These are phyloP conservation scores for Wallacemonas sp. DNA, from an alignment of 208 protist species.

Conservation along the genomic window DNA sequence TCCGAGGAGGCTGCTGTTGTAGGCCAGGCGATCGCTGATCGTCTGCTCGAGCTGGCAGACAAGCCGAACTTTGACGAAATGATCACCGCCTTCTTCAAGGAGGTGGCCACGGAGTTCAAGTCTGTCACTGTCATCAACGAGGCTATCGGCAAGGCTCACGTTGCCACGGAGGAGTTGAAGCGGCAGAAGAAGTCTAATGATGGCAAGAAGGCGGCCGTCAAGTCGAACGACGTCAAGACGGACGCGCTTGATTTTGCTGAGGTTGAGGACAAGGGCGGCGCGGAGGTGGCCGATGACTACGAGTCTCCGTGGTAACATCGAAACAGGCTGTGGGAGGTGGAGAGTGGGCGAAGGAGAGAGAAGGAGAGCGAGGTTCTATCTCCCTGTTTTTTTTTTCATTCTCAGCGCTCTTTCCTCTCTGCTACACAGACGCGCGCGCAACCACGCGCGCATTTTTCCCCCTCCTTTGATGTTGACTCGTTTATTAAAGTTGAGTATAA, in stretches of 20 bases:
- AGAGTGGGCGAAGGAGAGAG: too few relatives aligned
- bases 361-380: too few relatives aligned
- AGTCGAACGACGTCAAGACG: constrained; percentile 16
- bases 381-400: too few relatives aligned
- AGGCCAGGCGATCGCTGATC: constrained; percentile 62
- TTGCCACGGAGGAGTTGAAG: constrained; percentile 51
- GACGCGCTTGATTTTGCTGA: constrained; percentile 44
- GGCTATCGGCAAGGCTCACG: constrained; percentile 46
- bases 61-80: constrained; percentile 52
- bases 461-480: constrained; percentile 4
- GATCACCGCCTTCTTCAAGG: constrained; percentile 49
- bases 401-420: too few relatives aligned
- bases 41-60: constrained; percentile 38
- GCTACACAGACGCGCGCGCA: neutral
- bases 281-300: constrained; percentile 23
- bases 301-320: constrained; percentile 18
- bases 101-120: constrained; percentile 48
- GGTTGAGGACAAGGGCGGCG: constrained; percentile 44
- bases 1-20: constrained; percentile 42
- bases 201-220: constrained; percentile 27
- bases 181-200: constrained; percentile 37
- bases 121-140: constrained; percentile 38
- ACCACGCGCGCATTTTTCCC: neutral
- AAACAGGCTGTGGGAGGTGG: neutral
- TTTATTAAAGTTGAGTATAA: constrained; percentile 7